Conservation (phyloP, 192 early-diverging fungal genomes). For the Oehlia diaphana region DNA sequence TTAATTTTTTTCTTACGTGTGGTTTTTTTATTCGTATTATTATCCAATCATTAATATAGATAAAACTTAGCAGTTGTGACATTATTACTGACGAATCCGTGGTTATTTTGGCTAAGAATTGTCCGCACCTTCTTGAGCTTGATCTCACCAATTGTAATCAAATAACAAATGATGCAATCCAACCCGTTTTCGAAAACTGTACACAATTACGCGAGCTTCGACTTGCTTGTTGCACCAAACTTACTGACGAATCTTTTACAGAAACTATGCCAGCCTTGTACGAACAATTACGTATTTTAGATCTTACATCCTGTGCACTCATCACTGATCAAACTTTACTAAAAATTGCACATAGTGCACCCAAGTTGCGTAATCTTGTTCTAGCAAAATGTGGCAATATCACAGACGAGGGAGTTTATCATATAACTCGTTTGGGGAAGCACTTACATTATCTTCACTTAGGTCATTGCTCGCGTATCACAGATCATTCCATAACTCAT, state of each 20-base stretch:
- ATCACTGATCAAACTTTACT: slow-evolving; percentile 52
- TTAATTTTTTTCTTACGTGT: background rate
- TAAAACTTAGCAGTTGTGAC: slow-evolving; percentile 55
- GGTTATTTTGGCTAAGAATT: slow-evolving; percentile 48
- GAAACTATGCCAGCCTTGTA: slow-evolving; percentile 36
- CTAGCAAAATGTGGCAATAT: slow-evolving; percentile 57
- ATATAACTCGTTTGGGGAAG: slow-evolving; percentile 50
- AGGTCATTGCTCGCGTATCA: slow-evolving; percentile 55
- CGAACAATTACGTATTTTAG: slow-evolving; percentile 55
- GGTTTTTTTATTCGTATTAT: background rate
- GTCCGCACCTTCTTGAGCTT: slow-evolving; percentile 54
- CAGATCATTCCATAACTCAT: slow-evolving; percentile 50
- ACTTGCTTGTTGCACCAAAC: slow-evolving; percentile 36
- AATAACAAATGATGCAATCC: slow-evolving; percentile 48
- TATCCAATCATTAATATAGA: slow-evolving; percentile 36
- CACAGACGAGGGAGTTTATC: slow-evolving; percentile 49
- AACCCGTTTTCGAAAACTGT: slow-evolving; percentile 43
- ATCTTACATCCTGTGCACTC: slow-evolving; percentile 45
- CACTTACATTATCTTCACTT: slow-evolving; percentile 61
- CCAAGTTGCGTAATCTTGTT: slow-evolving; percentile 54
- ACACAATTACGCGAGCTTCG: slow-evolving; percentile 55
- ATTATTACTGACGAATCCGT: slow-evolving; percentile 50
- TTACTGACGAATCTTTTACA: slow-evolving; percentile 43
- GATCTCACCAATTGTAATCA: slow-evolving; percentile 53
- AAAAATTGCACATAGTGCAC: slow-evolving; percentile 49